A percentile compares a stretch with the other conserved stretches of the same genome.
Conservation (phyloP, 2,329 filamentous ascomycete genomes). For the Hypoxylon rubiginosum region DNA sequence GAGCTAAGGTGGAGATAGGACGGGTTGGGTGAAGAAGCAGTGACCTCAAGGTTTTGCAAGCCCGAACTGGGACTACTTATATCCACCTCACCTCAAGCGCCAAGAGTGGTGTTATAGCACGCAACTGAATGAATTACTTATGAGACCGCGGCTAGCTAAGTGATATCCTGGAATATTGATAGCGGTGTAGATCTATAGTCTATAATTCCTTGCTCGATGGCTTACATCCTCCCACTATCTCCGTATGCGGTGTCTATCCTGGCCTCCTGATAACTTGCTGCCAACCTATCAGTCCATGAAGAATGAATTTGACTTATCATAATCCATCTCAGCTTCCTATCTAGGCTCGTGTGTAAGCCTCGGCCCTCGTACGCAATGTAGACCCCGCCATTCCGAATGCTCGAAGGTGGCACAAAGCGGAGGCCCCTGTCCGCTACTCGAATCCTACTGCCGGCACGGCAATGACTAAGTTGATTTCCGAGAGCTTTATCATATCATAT, state of each 20-base stretch:
- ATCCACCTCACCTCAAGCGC: neutral
- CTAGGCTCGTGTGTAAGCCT: neutral
- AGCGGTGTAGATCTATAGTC: neutral
- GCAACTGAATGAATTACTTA: neutral
- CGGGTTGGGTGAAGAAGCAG: neutral
- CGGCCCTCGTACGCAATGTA: neutral
- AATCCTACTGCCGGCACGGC: neutral
- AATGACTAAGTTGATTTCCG: neutral
- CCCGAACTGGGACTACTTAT: slow-evolving; percentile 1
- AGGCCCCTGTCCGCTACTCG: neutral
- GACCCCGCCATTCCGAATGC: neutral
- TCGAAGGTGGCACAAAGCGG: neutral
- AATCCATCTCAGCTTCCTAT: slow-evolving; percentile 10
- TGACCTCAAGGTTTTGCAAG: neutral
- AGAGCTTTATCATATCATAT: neutral
- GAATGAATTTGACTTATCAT: slow-evolving; percentile 6
- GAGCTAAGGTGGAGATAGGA: neutral
- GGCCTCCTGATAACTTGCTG: neutral
- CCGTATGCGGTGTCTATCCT: neutral
- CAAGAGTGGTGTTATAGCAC: slow-evolving; percentile 8
- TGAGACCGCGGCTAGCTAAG: neutral
- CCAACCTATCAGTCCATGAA: neutral
- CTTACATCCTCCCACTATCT: neutral
- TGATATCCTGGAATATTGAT: neutral
- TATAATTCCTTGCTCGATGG: neutral